A percentile compares a stretch with the other conserved stretches of the same genome.
phyloP scores from a whole-genome alignment of 345 rosid genomes.

The Excoecaria cochinchinensis region DNA sequence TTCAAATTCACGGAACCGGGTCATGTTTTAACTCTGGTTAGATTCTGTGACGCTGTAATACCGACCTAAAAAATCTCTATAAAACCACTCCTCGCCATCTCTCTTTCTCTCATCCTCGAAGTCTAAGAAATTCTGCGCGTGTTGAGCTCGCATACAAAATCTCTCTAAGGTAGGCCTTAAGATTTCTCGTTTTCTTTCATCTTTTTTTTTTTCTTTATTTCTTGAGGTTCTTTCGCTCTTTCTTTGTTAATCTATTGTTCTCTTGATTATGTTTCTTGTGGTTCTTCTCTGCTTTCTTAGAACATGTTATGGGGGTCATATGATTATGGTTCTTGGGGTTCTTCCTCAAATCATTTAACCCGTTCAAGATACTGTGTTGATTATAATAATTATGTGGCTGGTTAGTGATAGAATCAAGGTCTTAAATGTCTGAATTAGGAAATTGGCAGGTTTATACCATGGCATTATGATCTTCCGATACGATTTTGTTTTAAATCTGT shows the following conservation, averaged over 20 bases:
- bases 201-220: not conserved
- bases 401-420: not conserved
- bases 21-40: not conserved
- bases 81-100: not conserved
- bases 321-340: no score
- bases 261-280: not conserved
- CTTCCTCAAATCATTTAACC: no score
- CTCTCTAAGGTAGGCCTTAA: not conserved
- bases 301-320: no score
- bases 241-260: not conserved
- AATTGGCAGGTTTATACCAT: not conserved
- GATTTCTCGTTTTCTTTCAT: not conserved
- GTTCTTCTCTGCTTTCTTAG: not conserved
- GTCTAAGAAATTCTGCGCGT: not conserved
- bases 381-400: not conserved
- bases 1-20: no score
- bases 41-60: not conserved
- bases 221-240: not conserved
- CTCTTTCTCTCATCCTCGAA: not conserved
- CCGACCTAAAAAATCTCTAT: not conserved
- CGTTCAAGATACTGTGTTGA: no score
- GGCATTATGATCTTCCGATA: not conserved
- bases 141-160: not conserved
- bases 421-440: not conserved
- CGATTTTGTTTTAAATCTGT: no score